These are phyloP conservation scores for Pelargonium myrrhifolium DNA, from an alignment of 441 rosid species.

Conservation along the genomic window DNA sequence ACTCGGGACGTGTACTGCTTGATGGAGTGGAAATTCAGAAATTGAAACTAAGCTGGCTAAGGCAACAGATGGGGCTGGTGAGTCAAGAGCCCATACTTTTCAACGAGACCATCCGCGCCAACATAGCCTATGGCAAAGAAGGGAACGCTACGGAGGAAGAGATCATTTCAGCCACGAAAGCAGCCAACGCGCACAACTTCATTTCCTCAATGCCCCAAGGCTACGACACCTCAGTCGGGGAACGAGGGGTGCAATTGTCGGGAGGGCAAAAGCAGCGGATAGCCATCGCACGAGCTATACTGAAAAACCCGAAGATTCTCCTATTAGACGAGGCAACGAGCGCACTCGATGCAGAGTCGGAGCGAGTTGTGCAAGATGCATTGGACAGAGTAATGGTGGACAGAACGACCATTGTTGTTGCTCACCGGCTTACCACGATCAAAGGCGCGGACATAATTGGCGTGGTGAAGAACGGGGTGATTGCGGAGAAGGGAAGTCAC, in stretches of 20 bases:
- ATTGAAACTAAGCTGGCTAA: constrained; percentile 57
- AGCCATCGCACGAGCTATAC: constrained; percentile 72
- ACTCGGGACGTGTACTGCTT: constrained; percentile 57
- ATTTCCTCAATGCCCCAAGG: constrained; percentile 41
- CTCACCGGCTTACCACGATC: constrained; percentile 62
- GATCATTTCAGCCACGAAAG: constrained; percentile 51
- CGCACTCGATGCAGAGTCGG: constrained; percentile 70
- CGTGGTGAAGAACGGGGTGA: constrained; percentile 51
- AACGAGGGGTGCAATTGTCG: constrained; percentile 63
- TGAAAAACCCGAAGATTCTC: constrained; percentile 56
- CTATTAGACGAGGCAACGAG: constrained; percentile 81
- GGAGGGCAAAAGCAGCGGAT: constrained; percentile 78
- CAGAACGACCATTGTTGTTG: constrained; percentile 66
- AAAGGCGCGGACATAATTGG: constrained; percentile 56
- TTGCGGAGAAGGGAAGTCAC: constrained; percentile 61
- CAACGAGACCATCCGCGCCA: constrained; percentile 63
- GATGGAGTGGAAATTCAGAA: constrained; percentile 58
- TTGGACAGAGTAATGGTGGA: constrained; percentile 45
- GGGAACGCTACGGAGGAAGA: constrained; percentile 55
- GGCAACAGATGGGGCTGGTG: constrained; percentile 72
- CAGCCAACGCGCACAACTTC: constrained; percentile 75
- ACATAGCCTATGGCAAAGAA: constrained; percentile 64
- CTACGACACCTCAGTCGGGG: constrained; percentile 56
- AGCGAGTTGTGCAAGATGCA: constrained; percentile 66
- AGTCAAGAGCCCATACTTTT: constrained; percentile 76